Evolutionary conservation across 306 rosid species (phyloP).

Genomic region (Lotus japonicus): DNA sequence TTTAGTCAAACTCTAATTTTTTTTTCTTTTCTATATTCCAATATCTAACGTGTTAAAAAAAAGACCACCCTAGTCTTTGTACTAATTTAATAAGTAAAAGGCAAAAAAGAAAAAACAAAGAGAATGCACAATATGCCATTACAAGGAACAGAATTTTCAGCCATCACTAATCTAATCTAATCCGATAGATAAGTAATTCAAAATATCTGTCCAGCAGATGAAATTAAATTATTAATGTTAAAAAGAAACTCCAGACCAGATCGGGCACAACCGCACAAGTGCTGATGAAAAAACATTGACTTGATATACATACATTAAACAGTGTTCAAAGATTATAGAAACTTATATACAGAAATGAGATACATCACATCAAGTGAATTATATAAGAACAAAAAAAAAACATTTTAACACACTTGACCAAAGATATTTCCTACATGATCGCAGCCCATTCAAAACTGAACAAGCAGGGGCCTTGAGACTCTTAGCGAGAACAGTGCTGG

Average conservation of each 20-base stretch:
- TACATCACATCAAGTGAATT: slow-evolving; percentile 23
- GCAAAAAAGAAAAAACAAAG: too few species aligned
- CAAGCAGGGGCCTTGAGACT: slow-evolving; percentile 37
- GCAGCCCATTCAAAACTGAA: slow-evolving; percentile 32
- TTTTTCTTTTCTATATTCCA: too few species aligned
- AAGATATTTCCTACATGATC: slow-evolving; percentile 35
- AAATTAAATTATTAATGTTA: neutral
- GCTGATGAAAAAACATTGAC: slow-evolving; percentile 13
- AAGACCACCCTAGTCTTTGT: too few species aligned
- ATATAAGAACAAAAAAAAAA: slow-evolving; percentile 11
- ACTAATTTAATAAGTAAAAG: too few species aligned
- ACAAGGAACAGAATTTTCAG: too few species aligned
- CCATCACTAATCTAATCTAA: too few species aligned
- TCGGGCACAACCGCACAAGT: neutral
- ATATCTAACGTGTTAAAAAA: too few species aligned
- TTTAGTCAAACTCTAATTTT: too few species aligned
- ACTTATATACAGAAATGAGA: slow-evolving; percentile 50
- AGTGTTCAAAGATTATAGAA: slow-evolving; percentile 21
- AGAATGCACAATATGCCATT: too few species aligned
- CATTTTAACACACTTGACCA: slow-evolving; percentile 12
- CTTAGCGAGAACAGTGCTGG: slow-evolving; percentile 30
- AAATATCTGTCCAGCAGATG: neutral
- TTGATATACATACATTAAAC: slow-evolving; percentile 29
- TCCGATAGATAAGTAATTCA: too few species aligned
- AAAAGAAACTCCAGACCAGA: neutral